Conservation (phyloP, 176 grass and related monocot species). For the Ananas comosus region DNA sequence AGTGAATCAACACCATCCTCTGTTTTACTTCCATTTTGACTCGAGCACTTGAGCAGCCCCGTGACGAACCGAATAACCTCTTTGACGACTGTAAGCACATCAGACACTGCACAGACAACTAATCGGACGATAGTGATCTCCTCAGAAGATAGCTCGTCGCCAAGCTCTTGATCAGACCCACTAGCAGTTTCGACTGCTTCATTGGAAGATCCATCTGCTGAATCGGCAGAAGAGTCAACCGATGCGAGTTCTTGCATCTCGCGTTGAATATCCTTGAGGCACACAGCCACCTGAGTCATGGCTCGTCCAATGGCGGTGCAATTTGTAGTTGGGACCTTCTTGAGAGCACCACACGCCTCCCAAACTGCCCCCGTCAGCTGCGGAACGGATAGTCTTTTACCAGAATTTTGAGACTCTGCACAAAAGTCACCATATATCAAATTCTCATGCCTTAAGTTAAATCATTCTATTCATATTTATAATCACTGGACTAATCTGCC, state of each 20-base stretch:
- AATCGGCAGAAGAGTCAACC: conserved; percentile 21
- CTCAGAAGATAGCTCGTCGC: conserved; percentile 58
- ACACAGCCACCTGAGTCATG: conserved; percentile 66
- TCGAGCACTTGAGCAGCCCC: conserved; percentile 50
- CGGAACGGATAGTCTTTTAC: conserved; percentile 44
- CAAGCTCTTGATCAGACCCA: conserved; percentile 55
- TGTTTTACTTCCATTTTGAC: conserved; percentile 7
- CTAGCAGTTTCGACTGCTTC: conserved; percentile 19
- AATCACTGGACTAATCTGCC: too few species aligned
- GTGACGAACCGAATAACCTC: conserved; percentile 79
- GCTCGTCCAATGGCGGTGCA: conserved; percentile 60
- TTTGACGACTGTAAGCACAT: conserved; percentile 53
- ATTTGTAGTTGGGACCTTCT: conserved; percentile 70
- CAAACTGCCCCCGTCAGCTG: conserved; percentile 59
- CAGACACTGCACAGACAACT: conserved; percentile 41
- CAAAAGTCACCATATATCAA: conserved; percentile 8
- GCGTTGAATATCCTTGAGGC: conserved; percentile 71
- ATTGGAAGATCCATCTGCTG: conserved; percentile 29
- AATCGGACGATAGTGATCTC: conserved; percentile 52
- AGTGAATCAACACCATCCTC: conserved; percentile 65
- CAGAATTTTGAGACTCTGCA: conserved; percentile 44
- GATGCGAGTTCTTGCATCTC: conserved; percentile 82
- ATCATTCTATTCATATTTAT: not conserved
- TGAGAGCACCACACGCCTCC: conserved; percentile 81
- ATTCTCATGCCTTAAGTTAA: not conserved